phyloP scores from a whole-genome alignment of 2,329 filamentous ascomycete genomes.

The Ophiosphaerella korrae region DNA sequence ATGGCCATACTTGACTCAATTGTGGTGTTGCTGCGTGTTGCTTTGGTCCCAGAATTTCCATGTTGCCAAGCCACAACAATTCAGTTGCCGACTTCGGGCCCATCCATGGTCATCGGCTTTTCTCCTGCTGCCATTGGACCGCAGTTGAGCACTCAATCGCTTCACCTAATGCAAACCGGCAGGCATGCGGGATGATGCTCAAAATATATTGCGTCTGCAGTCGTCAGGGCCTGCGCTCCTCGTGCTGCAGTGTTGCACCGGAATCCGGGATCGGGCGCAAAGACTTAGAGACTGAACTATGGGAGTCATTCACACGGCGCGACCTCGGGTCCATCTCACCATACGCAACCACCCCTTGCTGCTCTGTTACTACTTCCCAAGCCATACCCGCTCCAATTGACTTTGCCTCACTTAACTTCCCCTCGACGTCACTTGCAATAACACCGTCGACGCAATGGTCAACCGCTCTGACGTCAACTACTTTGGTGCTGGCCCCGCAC shows the following conservation, averaged over 20 bases:
- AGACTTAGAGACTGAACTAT: conserved; percentile 2
- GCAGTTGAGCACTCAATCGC: conserved; percentile 21
- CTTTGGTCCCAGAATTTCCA: conserved; percentile 25
- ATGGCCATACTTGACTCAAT: conserved; percentile 40
- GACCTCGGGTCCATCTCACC: conserved; percentile 9
- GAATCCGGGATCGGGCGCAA: conserved; percentile 30
- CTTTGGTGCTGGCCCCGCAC: conserved; percentile 90
- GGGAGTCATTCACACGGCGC: conserved; percentile 40
- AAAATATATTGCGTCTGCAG: conserved; percentile 4
- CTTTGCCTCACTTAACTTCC: not conserved
- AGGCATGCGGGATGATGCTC: conserved; percentile 11
- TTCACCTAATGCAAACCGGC: conserved; percentile 23
- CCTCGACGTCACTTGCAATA: not conserved
- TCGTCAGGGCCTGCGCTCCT: not conserved
- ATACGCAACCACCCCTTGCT: conserved; percentile 5
- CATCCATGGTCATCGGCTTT: conserved; percentile 34
- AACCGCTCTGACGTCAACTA: conserved; percentile 76
- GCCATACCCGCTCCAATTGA: not conserved
- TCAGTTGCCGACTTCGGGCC: conserved; percentile 36
- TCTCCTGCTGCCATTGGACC: conserved; percentile 31
- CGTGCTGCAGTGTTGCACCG: conserved; percentile 4
- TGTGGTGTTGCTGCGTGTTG: conserved; percentile 25
- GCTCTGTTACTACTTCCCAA: not conserved
- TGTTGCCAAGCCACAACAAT: conserved; percentile 20
- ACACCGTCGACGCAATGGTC: conserved; percentile 61